Conservation (phyloP, 345 rosid genomes). For the Sonneratia alba region DNA sequence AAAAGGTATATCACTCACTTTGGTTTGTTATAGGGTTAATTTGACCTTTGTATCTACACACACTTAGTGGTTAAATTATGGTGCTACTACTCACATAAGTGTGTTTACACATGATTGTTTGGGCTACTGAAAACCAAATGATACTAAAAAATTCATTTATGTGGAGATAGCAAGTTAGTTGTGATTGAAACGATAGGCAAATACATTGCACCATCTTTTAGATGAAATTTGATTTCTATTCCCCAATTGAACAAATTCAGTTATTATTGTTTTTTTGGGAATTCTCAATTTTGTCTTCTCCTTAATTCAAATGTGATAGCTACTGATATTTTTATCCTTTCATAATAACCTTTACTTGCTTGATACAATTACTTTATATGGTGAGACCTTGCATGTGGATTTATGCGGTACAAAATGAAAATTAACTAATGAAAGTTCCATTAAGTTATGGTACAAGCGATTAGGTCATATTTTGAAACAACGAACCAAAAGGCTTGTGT, state of each 20-base stretch:
- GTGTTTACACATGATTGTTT: no score
- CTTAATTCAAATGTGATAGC: not conserved
- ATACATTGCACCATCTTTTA: conserved; percentile 9
- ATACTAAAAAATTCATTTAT: not conserved
- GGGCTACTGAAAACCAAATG: not conserved
- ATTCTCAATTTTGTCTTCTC: conserved; percentile 4
- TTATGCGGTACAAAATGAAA: not conserved
- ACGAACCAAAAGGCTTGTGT: not conserved
- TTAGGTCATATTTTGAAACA: conserved; percentile 3
- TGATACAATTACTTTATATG: conserved; percentile 8
- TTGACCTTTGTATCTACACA: no score
- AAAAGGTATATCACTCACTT: no score
- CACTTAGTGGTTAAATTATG: no score
- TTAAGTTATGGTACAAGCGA: not conserved
- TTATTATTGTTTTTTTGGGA: conserved; percentile 11
- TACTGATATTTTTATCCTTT: not conserved
- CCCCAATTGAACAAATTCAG: conserved; percentile 9
- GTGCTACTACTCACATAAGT: no score
- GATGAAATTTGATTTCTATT: conserved; percentile 7
- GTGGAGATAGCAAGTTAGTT: not conserved
- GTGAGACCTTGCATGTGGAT: conserved; percentile 5
- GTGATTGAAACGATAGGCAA: not conserved
- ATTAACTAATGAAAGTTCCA: not conserved
- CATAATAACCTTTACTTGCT: conserved; percentile 9
- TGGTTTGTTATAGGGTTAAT: no score